Percentiles rank a stretch among this genome's conserved stretches.
phyloP scores from a whole-genome alignment of 306 rosid species.

The Ceratonia siliqua region DNA sequence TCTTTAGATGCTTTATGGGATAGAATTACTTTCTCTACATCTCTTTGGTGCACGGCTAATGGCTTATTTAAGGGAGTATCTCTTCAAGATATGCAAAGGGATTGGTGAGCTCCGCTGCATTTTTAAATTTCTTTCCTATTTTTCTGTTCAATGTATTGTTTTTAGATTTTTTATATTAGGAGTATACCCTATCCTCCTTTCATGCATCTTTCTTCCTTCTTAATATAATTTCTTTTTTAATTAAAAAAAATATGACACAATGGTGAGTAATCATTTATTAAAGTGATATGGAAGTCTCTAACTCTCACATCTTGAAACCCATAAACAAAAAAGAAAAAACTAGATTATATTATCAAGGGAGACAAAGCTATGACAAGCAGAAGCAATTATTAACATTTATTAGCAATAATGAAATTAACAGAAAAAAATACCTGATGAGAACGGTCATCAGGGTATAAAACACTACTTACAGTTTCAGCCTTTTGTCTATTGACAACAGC shows the following conservation, averaged over 20 bases:
- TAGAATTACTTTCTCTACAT: too few species aligned
- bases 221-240: too few species aligned
- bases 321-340: constrained; percentile 2
- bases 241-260: constrained; percentile 15
- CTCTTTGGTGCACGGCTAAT: too few species aligned
- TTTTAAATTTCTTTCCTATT: too few species aligned
- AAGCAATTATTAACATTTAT: constrained; percentile 28
- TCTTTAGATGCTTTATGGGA: too few species aligned
- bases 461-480: constrained; percentile 72
- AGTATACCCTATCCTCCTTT: too few species aligned
- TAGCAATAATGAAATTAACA: constrained; percentile 17
- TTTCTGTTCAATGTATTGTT: too few species aligned
- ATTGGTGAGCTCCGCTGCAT: too few species aligned
- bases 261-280: neutral
- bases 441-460: constrained; percentile 81
- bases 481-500: constrained; percentile 68
- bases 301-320: constrained; percentile 6
- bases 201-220: too few species aligned
- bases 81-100: too few species aligned
- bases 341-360: constrained; percentile 9
- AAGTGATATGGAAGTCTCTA: neutral
- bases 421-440: constrained; percentile 58
- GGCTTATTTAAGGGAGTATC: too few species aligned
- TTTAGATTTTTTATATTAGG: too few species aligned
- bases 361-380: constrained; percentile 20